phyloP scores from a whole-genome alignment of 2,329 filamentous ascomycete genomes.

The Penicillium brasilianum region DNA sequence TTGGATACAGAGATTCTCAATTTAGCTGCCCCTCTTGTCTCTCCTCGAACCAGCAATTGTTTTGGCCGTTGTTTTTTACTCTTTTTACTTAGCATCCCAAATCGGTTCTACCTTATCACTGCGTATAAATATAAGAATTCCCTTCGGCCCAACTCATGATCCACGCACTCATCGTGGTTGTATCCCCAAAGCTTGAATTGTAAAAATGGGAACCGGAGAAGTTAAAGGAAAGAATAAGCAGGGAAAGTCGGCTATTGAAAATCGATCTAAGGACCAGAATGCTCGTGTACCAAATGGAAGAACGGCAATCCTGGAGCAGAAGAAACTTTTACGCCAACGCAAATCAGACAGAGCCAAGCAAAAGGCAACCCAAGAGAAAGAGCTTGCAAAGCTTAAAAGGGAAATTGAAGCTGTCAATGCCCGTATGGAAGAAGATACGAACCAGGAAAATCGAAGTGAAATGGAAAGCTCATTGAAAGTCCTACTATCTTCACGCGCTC shows the following conservation, averaged over 20 bases:
- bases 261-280: background rate
- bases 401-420: background rate
- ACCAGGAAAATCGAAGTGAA: background rate
- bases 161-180: background rate
- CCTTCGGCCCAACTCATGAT: background rate
- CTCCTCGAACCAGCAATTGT: background rate
- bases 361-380: background rate
- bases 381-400: background rate
- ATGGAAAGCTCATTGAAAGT: background rate
- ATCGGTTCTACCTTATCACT: background rate
- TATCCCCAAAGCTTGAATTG: background rate
- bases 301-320: background rate
- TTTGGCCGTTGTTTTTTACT: background rate
- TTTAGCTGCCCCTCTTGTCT: background rate
- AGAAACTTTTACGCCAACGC: background rate
- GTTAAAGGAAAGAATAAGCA: background rate
- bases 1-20: background rate
- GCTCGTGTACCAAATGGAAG: background rate
- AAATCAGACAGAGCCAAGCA: background rate
- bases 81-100: background rate
- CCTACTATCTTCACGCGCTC: background rate
- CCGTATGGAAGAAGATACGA: background rate
- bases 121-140: background rate
- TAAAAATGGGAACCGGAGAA: background rate
- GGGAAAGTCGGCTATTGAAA: background rate